phyloP scores from a whole-genome alignment of 1,139 yeast genomes.

The Saccharomyces hybrid region DNA sequence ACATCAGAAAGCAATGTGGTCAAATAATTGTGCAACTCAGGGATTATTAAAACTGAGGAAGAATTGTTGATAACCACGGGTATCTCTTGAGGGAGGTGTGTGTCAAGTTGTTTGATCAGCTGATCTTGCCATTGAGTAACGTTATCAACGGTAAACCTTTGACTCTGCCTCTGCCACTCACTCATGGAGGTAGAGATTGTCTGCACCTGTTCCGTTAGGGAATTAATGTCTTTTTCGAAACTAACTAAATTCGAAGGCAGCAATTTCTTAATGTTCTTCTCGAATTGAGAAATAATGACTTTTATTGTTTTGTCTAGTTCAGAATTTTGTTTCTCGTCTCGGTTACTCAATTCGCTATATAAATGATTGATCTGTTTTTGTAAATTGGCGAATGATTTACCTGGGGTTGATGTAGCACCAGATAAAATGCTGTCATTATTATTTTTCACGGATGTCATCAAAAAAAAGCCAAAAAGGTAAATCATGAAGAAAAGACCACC shows the following conservation, averaged over 20 bases:
- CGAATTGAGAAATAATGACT: conserved; percentile 28
- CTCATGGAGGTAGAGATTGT: conserved; percentile 4
- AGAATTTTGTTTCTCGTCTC: conserved; percentile 18
- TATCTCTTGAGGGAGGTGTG: conserved; percentile 24
- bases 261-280: conserved; percentile 26
- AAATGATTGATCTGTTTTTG: conserved; percentile 29
- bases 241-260: conserved; percentile 21
- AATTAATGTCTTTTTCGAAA: conserved; percentile 10
- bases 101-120: conserved; percentile 16
- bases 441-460: not conserved
- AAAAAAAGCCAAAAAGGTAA: not conserved
- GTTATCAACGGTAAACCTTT: conserved; percentile 16
- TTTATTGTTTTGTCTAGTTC: conserved; percentile 28
- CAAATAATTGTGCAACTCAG: conserved; percentile 26
- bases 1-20: conserved; percentile 15
- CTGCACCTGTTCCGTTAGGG: conserved; percentile 7
- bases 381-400: conserved; percentile 8
- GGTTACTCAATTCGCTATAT: conserved; percentile 22
- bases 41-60: conserved; percentile 23
- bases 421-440: not conserved
- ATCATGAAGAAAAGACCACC: not conserved
- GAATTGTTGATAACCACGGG: conserved; percentile 27
- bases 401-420: not conserved
- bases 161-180: conserved; percentile 2
- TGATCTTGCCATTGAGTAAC: conserved; percentile 24